Base-by-base conservation (phyloP, 768 basidiomycete species). In the Russula olivacea region DNA sequence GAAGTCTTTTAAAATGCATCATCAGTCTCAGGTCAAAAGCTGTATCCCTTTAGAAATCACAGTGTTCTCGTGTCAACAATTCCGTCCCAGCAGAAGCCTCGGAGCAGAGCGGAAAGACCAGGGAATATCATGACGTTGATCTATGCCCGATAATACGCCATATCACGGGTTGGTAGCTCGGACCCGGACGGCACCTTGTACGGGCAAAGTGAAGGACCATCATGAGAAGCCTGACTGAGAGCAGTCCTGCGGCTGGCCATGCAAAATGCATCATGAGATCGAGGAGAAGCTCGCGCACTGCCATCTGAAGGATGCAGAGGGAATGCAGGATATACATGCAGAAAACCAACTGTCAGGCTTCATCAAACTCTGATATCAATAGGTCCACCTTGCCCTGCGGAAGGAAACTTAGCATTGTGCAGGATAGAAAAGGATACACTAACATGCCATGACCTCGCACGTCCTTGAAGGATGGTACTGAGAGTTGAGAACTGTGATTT, bases 91-190 rank as follows among this genome's bases (percentile, higher is more conserved):
- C 36, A 36, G 36, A 23, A 21, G 55, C 40, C 36, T 53, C 30
- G 40, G 45, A 28, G 51, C 55, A 43, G 52, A 41, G 61, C 28
- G 48, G 53, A 40, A 36, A 48, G 41, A 45, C 25, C 32, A 61
- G 56, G 53, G 45, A 38, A 17, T 23, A 49, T 52, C 12, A 15
- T 36, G 11, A 66, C 12, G 38, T 76, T 59, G 59, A 76, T 89
- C 43, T 89, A 68, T 81, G 88, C 87, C 86, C 85, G 83, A 86
- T 77, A 73, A 89, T 89, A 89, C 88, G 85, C 88, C 87, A 74
- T 59, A 62, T 70, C 70, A 72, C 79, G 80, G 81, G 81, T 77
- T 80, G 80, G 76, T 75, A 69, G 69, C 79, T 88, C 78, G 71
- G 64, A 76, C 81, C 83, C 80, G 80, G 68, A 75, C 72, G 86